Percentiles rank a stretch among this genome's conserved stretches.
Conservation (phyloP, 2,329 filamentous ascomycete genomes). For the Alternaria sp. region DNA sequence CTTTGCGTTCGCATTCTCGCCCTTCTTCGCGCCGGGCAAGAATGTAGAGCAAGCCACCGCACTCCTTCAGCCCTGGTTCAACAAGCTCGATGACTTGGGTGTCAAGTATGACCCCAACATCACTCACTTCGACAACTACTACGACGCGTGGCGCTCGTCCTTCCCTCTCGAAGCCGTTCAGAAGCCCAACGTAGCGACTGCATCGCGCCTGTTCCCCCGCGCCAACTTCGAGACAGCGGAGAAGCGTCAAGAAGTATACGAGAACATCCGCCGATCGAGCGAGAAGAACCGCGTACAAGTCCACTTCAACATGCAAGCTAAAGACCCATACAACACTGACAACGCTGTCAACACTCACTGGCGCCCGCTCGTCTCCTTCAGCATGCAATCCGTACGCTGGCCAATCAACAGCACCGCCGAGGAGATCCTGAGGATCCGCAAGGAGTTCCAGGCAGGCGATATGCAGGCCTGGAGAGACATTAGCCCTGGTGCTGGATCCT, state of each 20-base stretch:
- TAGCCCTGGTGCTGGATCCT: constrained; percentile 36
- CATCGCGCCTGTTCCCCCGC: constrained; percentile 43
- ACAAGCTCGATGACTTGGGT: constrained; percentile 34
- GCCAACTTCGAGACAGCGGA: constrained; percentile 41
- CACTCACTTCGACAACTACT: constrained; percentile 41
- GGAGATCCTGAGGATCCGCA: constrained; percentile 32
- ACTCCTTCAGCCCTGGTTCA: constrained; percentile 43
- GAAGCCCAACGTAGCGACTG: constrained; percentile 43
- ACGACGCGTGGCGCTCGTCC: constrained; percentile 42
- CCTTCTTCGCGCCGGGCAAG: constrained; percentile 46
- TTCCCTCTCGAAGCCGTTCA: constrained; percentile 45
- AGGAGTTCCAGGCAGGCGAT: constrained; percentile 35
- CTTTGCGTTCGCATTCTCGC: constrained; percentile 42
- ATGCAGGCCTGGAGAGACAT: constrained; percentile 45
- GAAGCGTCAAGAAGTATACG: constrained; percentile 41
- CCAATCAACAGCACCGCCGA: constrained; percentile 36
- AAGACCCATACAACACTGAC: constrained; percentile 36
- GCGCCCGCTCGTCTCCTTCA: constrained; percentile 33
- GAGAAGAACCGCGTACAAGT: constrained; percentile 44
- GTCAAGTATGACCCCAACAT: constrained; percentile 44
- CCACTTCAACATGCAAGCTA: constrained; percentile 46
- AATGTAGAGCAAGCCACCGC: constrained; percentile 38
- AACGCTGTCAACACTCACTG: constrained; percentile 43
- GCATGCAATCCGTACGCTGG: constrained; percentile 44
- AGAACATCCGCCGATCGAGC: constrained; percentile 38